A percentile compares a stretch with the other conserved stretches of the same genome.
phyloP scores from a whole-genome alignment of 2,329 filamentous ascomycete species.

The Aspergillus texensis region DNA sequence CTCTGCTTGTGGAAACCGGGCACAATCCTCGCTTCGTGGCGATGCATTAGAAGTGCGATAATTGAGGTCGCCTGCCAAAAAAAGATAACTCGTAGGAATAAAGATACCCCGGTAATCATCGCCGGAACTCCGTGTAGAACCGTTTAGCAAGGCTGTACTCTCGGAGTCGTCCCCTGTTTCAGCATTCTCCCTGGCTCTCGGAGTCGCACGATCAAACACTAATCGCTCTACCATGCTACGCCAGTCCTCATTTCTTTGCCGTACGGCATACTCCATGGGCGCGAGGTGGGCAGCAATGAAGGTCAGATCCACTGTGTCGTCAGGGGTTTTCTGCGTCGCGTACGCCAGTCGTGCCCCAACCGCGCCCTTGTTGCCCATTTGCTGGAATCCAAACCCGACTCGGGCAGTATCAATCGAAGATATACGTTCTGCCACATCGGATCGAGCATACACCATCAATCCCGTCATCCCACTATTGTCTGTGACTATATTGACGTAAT shows the following conservation, averaged over 20 bases:
- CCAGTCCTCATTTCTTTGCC: conserved; percentile 85
- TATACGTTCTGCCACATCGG: conserved; percentile 60
- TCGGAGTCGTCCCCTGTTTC: conserved; percentile 43
- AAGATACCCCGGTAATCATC: conserved; percentile 60
- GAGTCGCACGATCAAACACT: conserved; percentile 61
- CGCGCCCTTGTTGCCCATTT: conserved; percentile 96
- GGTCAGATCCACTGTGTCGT: conserved; percentile 67
- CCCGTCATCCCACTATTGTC: conserved; percentile 87
- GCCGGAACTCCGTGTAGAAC: conserved; percentile 32
- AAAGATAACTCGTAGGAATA: conserved; percentile 73
- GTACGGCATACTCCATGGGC: conserved; percentile 78
- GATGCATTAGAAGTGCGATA: conserved; percentile 77
- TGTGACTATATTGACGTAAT: conserved; percentile 71
- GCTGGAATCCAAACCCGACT: conserved; percentile 79
- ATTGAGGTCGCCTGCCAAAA: conserved; percentile 90
- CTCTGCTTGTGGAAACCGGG: conserved; percentile 65
- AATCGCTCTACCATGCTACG: conserved; percentile 76
- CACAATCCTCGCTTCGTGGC: conserved; percentile 61
- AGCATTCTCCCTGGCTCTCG: conserved; percentile 11
- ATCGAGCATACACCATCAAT: conserved; percentile 79
- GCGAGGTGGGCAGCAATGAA: conserved; percentile 89
- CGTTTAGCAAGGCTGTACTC: conserved; percentile 35
- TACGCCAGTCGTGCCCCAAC: conserved; percentile 76
- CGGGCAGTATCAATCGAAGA: conserved; percentile 73
- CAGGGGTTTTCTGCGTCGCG: conserved; percentile 37